Base-by-base conservation (phyloP, 768 basidiomycete species). In the Amanita brunnescens region DNA sequence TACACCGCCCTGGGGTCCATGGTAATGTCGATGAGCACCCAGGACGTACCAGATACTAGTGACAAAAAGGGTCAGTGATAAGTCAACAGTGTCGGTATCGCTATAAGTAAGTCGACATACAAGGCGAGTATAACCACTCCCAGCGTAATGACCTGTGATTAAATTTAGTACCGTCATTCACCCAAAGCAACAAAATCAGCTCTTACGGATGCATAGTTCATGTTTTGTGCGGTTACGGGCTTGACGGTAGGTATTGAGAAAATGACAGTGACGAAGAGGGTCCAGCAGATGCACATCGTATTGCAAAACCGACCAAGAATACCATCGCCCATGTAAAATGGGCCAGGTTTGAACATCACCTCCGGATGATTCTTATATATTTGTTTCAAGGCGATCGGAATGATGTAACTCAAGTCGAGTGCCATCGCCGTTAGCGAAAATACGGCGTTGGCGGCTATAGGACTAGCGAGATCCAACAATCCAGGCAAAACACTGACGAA, bases 341-440 rank as follows among this genome's bases (percentile, higher is more conserved):
- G 89, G 9, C 90, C 90, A 3, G 90, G 90, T 54, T 78, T 81
- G 74, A 92, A 92, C 59, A 76, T 72, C 33, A 92, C 89, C 43
- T 91, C 88, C 0, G 87, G 85, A 60, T 91, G 89, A 49, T 80
- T 73, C 56, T 74, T 68, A 64, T 75, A 88, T 24, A 81, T 61
- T 26, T 88, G 74, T 37, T 88, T 79, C 66, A 83, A 73, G 62
- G 83, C 78, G 57, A 92, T 89, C 3, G 89, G 90, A 54, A 91
- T 86, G 58, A 90, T 79, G 62, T 92, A 92, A 57, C 83, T 85
- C 52, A 83, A 58, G 63, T 91, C 87, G 33, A 85, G 74, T 3
- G 83, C 83, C 67, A 89, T 86, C 9, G 85, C 85, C 1, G 82
- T 86, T 59, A 92, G 74, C 3, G 85, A 81, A 71, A 91, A 92